phyloP scores from a whole-genome alignment of 1,284 basidiomycete species.

The Ceratobasidium sp. region DNA sequence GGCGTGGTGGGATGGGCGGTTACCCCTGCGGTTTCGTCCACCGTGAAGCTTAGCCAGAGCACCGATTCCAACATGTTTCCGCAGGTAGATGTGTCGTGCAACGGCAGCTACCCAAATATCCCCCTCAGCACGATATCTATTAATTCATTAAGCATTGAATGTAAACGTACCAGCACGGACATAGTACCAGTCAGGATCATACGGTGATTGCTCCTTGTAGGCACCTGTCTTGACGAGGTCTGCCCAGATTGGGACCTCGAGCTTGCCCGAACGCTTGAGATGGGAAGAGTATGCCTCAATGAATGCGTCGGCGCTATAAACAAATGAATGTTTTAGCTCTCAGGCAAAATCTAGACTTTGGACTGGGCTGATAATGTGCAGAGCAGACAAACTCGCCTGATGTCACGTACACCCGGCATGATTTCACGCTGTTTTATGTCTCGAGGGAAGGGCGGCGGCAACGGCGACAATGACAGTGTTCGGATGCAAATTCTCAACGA shows the following conservation, averaged over 20 bases:
- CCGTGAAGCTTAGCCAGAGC: conserved; percentile 97
- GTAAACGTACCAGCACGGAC: conserved; percentile 89
- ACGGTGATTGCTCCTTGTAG: conserved; percentile 98
- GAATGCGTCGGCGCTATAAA: conserved; percentile 83
- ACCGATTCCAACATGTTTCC: conserved; percentile 98
- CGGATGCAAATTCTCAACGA: conserved; percentile 20
- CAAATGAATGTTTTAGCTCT: background rate
- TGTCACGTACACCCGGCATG: conserved; percentile 41
- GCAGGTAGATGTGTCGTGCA: conserved; percentile 99
- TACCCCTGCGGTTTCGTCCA: conserved; percentile 93
- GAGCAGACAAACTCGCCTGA: background rate
- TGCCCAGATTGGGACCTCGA: conserved; percentile 99
- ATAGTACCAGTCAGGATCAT: conserved; percentile 99
- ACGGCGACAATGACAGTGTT: conserved; percentile 12
- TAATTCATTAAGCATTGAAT: background rate
- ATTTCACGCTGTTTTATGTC: conserved; percentile 26
- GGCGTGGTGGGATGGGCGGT: conserved; percentile 95
- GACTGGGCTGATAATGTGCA: background rate
- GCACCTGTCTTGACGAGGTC: conserved; percentile 99
- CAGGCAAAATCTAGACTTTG: too few species aligned
- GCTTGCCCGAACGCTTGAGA: conserved; percentile 95
- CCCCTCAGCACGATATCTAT: background rate
- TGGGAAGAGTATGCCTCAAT: conserved; percentile 93
- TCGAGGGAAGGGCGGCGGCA: conserved; percentile 4
- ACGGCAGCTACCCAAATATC: conserved; percentile 75